A percentile compares a stretch with the other conserved stretches of the same genome.
phyloP scores from a whole-genome alignment of 768 basidiomycete genomes.

The Leucosporidium creatinivorum region DNA sequence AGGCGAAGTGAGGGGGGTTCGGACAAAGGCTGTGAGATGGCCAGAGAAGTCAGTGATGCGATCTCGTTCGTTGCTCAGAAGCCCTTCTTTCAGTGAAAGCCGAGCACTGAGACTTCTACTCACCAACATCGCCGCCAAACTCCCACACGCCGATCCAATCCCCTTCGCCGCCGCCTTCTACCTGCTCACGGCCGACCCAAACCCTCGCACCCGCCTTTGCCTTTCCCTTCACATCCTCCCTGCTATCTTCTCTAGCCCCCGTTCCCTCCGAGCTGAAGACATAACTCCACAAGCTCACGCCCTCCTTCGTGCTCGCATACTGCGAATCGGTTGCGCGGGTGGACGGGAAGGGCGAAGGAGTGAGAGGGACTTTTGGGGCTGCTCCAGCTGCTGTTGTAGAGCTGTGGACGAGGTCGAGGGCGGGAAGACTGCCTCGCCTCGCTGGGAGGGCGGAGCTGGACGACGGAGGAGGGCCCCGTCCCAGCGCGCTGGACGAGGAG shows the following conservation, averaged over 20 bases:
- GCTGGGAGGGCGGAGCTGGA: no score
- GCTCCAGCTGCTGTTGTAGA: no score
- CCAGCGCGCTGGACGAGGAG: background rate
- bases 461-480: no score
- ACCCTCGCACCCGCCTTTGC: background rate
- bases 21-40: constrained; percentile 11
- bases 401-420: no score
- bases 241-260: background rate
- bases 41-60: background rate
- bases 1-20: background rate
- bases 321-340: background rate
- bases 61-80: background rate
- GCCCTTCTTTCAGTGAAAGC: no score
- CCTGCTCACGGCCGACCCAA: constrained; percentile 4
- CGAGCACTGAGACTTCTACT: background rate
- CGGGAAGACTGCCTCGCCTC: no score
- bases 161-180: background rate
- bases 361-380: background rate
- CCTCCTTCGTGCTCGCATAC: background rate
- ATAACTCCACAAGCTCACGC: background rate
- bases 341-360: constrained; percentile 1
- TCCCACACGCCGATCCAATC: constrained; percentile 18
- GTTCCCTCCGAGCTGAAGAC: background rate
- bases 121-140: constrained; percentile 3
- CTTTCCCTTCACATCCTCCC: constrained; percentile 4